These are phyloP conservation scores for Pachyrhizus erosus DNA, from an alignment of 306 rosid genomes.

Conservation along the genomic window DNA sequence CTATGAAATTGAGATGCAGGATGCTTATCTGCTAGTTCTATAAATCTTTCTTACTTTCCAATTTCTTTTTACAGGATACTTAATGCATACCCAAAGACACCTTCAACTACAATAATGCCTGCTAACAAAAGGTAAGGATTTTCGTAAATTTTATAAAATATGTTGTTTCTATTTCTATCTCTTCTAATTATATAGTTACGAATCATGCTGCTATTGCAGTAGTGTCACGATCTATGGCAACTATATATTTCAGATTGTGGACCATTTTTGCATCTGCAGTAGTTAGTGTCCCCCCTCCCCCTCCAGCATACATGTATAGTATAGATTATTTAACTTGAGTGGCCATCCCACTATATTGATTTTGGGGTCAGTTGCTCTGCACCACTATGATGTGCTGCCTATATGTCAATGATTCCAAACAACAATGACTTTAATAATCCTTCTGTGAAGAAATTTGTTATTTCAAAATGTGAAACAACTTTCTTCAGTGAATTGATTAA, in stretches of 20 bases:
- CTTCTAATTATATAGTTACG: neutral
- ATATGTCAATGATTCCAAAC: constrained; percentile 3
- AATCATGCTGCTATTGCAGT: too few relatives aligned
- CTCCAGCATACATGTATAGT: too few relatives aligned
- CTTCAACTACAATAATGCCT: constrained; percentile 66
- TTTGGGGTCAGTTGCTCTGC: neutral
- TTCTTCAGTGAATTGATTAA: constrained; percentile 15
- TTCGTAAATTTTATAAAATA: constrained; percentile 21
- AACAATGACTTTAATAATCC: neutral
- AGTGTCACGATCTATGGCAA: neutral
- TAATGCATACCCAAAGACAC: constrained; percentile 75
- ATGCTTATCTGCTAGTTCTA: constrained; percentile 20
- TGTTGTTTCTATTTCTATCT: constrained; percentile 12
- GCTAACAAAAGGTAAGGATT: constrained; percentile 63
- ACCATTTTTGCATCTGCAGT: neutral
- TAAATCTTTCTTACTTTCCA: neutral
- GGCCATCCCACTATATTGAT: neutral
- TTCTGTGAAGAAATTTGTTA: constrained; percentile 21
- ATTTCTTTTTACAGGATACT: constrained; percentile 73
- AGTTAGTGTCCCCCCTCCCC: neutral
- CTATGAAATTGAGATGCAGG: constrained; percentile 6
- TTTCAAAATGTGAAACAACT: constrained; percentile 13
- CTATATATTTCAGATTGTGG: neutral
- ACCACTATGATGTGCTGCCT: neutral
- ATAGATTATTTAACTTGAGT: neutral